Base-by-base conservation (phyloP, 2,329 filamentous ascomycete species). In the Sporothrix brasiliensis region DNA sequence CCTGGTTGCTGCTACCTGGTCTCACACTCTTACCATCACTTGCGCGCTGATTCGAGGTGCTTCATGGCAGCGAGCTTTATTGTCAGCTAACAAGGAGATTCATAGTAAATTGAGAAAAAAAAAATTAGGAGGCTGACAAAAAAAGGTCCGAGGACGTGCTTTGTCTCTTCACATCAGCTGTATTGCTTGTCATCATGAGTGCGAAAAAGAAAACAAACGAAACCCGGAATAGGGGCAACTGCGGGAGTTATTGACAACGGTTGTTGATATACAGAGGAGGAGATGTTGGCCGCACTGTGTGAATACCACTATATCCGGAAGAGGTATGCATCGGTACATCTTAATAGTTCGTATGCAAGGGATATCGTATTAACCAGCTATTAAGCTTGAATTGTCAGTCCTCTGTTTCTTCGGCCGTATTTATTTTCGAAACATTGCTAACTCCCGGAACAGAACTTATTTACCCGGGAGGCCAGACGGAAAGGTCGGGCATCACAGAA, bases 271-370 rank as follows among this genome's bases (percentile, higher is more conserved):
- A 60, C n/a, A 60, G 11, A 21, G 21, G 21, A 21, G 24, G 19
- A 56, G 53, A 34, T 56, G 19, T 34, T 41, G 56, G 19, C 34
- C 56, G 39, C 58, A 63, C 39, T 63, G 58, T 63, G 39, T 27
- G 21, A 24, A 16, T 19, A 16, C 39, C 56, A 27, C 16, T 19
- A 16, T 47, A 63, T 61, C 56, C 58, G 13, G 58, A 19, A 63
- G 58, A 63, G 44, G 39, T 39, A 5, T 63, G 58, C 58, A 39
- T 61, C 39, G n/a, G n/a, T 44, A 27, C 47, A 61, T 63, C 58
- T 47, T 24, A 27, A 21, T 24, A 44, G 39, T 21, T 44, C 39
- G n/a, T 14, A 61, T 47, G 39, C 47, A 47, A 63, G 58, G 58
- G 58, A 63, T 27, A 63, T 63, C 39, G 14, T n/a, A 47, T 47